phyloP scores from a whole-genome alignment of 768 basidiomycete genomes.

The Termitomyces sp. region DNA sequence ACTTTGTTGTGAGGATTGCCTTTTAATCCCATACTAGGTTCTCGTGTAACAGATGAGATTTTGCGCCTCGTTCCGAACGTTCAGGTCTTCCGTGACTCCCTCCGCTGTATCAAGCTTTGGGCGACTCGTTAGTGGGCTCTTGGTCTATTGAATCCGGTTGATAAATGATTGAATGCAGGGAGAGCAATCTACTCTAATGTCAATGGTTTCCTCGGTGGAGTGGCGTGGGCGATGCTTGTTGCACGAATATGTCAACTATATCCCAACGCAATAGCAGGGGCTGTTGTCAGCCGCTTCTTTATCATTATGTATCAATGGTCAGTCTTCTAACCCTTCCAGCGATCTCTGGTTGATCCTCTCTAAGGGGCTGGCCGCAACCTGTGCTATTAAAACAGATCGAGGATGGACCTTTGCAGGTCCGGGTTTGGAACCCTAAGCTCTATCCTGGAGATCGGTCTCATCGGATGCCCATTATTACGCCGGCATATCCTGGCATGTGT shows the following conservation, averaged over 20 bases:
- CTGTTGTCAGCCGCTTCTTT: slow-evolving; percentile 96
- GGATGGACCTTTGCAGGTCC: slow-evolving; percentile 86
- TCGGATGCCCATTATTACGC: slow-evolving; percentile 99
- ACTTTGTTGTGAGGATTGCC: background rate
- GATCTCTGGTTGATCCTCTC: background rate
- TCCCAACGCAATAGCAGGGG: slow-evolving; percentile 89
- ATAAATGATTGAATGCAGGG: slow-evolving; percentile 37
- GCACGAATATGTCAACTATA: slow-evolving; percentile 98
- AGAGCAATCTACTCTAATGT: slow-evolving; percentile 98
- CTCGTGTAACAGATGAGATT: slow-evolving; percentile 94
- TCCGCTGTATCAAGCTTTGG: slow-evolving; percentile 97
- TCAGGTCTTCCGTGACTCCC: slow-evolving; percentile 86
- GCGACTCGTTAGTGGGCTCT: slow-evolving; percentile 68
- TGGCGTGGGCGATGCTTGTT: slow-evolving; percentile 98
- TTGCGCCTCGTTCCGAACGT: slow-evolving; percentile 92
- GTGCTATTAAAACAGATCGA: slow-evolving; percentile 97
- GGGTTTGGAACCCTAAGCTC: slow-evolving; percentile 98
- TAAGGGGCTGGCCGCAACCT: slow-evolving; percentile 97
- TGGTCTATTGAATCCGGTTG: background rate
- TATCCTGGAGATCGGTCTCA: slow-evolving; percentile 93
- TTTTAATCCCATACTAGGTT: slow-evolving; percentile 46
- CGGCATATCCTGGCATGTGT: slow-evolving; percentile 99
- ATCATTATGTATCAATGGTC: slow-evolving; percentile 98
- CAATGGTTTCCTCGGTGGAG: slow-evolving; percentile 95
- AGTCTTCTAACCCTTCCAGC: slow-evolving; percentile 17